Percentiles rank a stretch among this genome's conserved stretches.
These are phyloP conservation scores for Rubia tinctorum DNA, from an alignment of 305 asterid genomes.

Conservation along the genomic window DNA sequence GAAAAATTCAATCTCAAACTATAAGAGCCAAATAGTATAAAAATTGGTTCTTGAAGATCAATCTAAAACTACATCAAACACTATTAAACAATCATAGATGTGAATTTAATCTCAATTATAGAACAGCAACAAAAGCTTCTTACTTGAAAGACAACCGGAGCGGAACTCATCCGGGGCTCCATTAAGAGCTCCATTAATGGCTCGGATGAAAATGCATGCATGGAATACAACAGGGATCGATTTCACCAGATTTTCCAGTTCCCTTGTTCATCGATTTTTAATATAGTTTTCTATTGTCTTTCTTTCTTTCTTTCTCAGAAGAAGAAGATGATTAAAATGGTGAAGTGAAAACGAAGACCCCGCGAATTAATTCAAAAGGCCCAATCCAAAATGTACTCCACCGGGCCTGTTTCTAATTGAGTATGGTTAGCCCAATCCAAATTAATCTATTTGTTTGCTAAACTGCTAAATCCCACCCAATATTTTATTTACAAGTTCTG, in stretches of 20 bases:
- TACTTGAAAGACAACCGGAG: conserved; percentile 34
- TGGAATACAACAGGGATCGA: conserved; percentile 12
- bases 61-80: neutral
- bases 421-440: too few species aligned
- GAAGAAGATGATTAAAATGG: too few species aligned
- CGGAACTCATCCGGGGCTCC: conserved; percentile 30
- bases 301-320: too few species aligned
- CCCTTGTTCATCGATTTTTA: neutral
- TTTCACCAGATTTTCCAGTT: conserved; percentile 9
- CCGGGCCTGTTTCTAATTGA: too few species aligned
- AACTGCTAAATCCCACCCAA: too few species aligned
- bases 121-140: neutral
- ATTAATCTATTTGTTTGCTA: too few species aligned
- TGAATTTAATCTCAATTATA: neutral
- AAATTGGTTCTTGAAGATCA: neutral
- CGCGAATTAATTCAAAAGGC: too few species aligned
- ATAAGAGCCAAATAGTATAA: neutral
- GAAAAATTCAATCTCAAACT: neutral
- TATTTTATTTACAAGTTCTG: too few species aligned
- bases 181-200: conserved; percentile 13
- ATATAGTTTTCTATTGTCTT: too few species aligned
- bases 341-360: too few species aligned
- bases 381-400: too few species aligned
- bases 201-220: conserved; percentile 14
- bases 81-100: neutral